These are phyloP conservation scores for Erysimum cheiranthoides DNA, from an alignment of 345 rosid genomes.

Conservation along the genomic window DNA sequence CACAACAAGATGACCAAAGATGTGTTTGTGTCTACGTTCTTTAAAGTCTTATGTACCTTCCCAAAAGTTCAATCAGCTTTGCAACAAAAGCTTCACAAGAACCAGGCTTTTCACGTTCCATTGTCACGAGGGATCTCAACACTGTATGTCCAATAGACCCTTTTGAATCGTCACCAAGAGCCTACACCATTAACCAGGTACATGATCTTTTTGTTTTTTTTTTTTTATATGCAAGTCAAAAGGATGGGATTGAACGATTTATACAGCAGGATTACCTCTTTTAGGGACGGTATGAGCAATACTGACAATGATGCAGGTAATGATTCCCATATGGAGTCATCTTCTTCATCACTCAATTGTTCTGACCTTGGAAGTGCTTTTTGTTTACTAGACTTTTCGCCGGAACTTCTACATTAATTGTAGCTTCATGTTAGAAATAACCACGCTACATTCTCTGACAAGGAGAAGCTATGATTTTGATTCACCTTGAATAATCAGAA, in stretches of 20 bases:
- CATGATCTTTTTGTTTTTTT: constrained; percentile 1
- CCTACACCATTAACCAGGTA: constrained; percentile 54
- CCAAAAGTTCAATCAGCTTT: constrained; percentile 70
- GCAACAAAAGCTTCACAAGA: constrained; percentile 77
- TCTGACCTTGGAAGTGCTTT: constrained; percentile 57
- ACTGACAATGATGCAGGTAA: constrained; percentile 72
- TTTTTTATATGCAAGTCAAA: background rate
- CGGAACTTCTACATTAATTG: constrained; percentile 55
- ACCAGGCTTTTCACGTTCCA: constrained; percentile 83
- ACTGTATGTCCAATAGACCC: constrained; percentile 60
- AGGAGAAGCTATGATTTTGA: constrained; percentile 25
- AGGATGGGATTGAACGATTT: background rate
- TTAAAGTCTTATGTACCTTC: constrained; percentile 53
- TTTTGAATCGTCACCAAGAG: constrained; percentile 61
- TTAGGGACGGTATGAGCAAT: constrained; percentile 81
- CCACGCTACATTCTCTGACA: background rate
- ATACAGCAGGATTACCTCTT: constrained; percentile 60
- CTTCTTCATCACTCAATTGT: constrained; percentile 67
- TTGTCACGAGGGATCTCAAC: constrained; percentile 58
- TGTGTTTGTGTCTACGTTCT: background rate
- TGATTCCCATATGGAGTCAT: constrained; percentile 60
- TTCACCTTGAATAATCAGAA: constrained; percentile 77
- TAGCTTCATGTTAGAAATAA: constrained; percentile 32
- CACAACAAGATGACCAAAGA: constrained; percentile 26
- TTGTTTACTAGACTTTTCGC: constrained; percentile 57